Percentiles rank a stretch among this genome's conserved stretches.
Evolutionary conservation across 805 yeast genomes (phyloP).

Genomic region (Spathaspora passalidarum): DNA sequence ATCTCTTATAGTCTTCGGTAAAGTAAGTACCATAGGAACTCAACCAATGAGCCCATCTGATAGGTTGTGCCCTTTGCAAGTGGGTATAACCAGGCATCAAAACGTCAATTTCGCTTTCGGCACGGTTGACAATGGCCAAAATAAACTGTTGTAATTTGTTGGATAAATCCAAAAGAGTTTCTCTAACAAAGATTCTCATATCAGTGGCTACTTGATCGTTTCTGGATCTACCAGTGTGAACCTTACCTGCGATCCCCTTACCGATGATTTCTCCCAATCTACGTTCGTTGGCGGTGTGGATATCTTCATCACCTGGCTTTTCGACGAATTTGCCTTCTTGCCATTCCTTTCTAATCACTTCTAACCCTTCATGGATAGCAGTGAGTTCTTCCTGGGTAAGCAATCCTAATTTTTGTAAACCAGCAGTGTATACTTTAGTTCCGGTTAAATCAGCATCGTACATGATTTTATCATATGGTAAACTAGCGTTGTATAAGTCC

Average conservation of each 20-base stretch:
- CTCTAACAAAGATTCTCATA: constrained; percentile 91
- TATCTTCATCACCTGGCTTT: constrained; percentile 92
- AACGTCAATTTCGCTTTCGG: constrained; percentile 80
- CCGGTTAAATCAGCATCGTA: constrained; percentile 92
- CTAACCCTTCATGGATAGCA: constrained; percentile 83
- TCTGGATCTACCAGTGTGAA: constrained; percentile 98
- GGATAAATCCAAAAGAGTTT: constrained; percentile 60
- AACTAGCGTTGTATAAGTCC: constrained; percentile 95
- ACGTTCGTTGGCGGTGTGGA: constrained; percentile 98
- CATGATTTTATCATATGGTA: constrained; percentile 95
- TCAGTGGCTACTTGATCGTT: constrained; percentile 99
- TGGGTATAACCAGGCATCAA: constrained; percentile 99
- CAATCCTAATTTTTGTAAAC: constrained; percentile 75
- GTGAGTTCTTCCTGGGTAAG: constrained; percentile 67
- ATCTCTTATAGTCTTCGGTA: constrained; percentile 83
- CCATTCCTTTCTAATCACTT: constrained; percentile 78
- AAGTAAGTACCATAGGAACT: constrained; percentile 93
- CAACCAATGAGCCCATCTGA: constrained; percentile 98
- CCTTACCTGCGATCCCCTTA: constrained; percentile 90
- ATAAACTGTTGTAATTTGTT: constrained; percentile 61
- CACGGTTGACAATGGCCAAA: constrained; percentile 66
- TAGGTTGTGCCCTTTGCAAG: constrained; percentile 98
- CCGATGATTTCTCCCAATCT: constrained; percentile 96
- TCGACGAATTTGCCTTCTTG: constrained; percentile 60
- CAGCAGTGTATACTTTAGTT: constrained; percentile 88